A percentile compares a stretch with the other conserved stretches of the same genome.
Evolutionary conservation across 1,284 basidiomycete genomes (phyloP).

Genomic region (Coniferiporia sulphurascens): DNA sequence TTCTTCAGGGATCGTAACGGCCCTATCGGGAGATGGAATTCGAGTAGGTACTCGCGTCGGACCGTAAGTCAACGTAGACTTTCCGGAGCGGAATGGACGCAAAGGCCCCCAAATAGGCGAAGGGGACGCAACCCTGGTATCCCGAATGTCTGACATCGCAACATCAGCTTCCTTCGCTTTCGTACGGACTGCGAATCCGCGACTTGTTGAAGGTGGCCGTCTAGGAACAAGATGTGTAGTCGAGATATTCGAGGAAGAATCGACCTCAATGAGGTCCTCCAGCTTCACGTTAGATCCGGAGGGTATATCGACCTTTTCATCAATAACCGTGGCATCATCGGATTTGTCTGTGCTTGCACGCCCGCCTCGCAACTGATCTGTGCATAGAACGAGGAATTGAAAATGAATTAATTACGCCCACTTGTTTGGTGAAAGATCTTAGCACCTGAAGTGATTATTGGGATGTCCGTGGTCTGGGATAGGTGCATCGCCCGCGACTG

Average conservation of each 20-base stretch:
- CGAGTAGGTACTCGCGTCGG: not conserved
- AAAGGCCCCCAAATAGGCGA: not conserved
- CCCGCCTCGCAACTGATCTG: no score
- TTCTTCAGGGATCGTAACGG: not conserved
- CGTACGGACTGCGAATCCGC: not conserved
- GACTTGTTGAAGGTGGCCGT: not conserved
- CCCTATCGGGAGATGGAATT: not conserved
- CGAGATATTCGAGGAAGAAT: not conserved
- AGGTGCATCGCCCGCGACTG: not conserved
- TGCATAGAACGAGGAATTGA: no score
- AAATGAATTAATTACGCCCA: no score
- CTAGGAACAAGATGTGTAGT: not conserved
- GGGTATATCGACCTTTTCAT: not conserved
- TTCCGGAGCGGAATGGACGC: not conserved
- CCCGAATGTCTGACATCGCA: not conserved
- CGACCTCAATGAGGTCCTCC: not conserved
- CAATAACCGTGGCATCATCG: slow-evolving; percentile 11
- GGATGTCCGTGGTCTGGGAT: not conserved
- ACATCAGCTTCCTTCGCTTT: not conserved
- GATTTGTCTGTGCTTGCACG: not conserved
- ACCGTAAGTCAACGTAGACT: not conserved
- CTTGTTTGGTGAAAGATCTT: no score
- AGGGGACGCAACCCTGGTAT: not conserved
- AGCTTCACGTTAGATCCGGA: slow-evolving; percentile 12
- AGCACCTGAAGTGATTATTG: not conserved